Evolutionary conservation across 129 eudicot genomes (phyloP).

Genomic region (Helianthus tuberosus): DNA sequence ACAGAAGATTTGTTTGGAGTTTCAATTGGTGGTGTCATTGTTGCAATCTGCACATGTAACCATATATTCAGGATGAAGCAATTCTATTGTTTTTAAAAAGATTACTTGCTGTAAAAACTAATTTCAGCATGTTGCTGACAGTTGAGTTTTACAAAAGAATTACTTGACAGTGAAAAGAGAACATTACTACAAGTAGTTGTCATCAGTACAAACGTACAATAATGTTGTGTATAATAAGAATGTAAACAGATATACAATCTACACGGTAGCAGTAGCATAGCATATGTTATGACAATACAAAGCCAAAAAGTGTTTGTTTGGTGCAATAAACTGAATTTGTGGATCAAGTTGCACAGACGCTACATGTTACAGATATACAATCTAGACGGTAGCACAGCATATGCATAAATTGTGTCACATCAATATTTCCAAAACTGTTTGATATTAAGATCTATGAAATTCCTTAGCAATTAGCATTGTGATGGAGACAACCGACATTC

Average conservation of each 20-base stretch:
- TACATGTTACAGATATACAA: conserved; percentile 20
- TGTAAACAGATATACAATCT: background rate
- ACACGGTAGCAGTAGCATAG: no score
- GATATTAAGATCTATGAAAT: conserved; percentile 10
- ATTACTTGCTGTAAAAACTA: background rate
- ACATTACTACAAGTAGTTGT: conserved; percentile 4
- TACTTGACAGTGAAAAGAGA: background rate
- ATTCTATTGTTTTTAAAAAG: background rate
- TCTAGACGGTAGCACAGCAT: background rate
- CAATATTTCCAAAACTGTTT: background rate
- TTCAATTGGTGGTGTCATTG: conserved; percentile 75
- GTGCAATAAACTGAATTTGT: conserved; percentile 12
- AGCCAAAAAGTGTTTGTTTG: conserved; percentile 1
- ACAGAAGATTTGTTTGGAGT: conserved; percentile 41
- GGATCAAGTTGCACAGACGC: conserved; percentile 19
- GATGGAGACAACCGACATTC: conserved; percentile 8
- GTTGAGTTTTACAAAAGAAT: background rate
- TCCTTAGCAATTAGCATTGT: background rate
- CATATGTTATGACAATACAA: conserved; percentile 2
- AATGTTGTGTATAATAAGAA: background rate
- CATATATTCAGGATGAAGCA: conserved; percentile 13
- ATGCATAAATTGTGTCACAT: background rate
- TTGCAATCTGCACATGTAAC: conserved; percentile 34
- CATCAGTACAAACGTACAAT: background rate
- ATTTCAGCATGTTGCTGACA: conserved; percentile 5